Evolutionary conservation across 2,329 filamentous ascomycete species (phyloP).

Genomic region (Aspergillus viridinutans): DNA sequence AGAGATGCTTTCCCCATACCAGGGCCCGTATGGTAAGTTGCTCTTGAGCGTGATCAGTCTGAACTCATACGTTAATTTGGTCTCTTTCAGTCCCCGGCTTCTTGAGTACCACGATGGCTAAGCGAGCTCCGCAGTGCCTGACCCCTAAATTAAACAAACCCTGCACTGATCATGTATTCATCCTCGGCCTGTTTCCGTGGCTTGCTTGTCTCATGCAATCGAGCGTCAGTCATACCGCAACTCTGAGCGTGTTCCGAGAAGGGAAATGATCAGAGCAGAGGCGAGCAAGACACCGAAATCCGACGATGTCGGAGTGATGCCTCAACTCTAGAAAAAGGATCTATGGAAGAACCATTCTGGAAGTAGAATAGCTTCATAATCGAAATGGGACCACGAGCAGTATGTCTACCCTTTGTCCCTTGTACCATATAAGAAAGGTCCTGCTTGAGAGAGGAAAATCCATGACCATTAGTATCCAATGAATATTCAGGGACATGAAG

Average conservation of each 20-base stretch:
- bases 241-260: not conserved
- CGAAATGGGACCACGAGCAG: not conserved
- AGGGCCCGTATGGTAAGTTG: not conserved
- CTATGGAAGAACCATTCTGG: not conserved
- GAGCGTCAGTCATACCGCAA: not conserved
- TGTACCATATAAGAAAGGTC: no score
- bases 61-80: not conserved
- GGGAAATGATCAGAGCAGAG: not conserved
- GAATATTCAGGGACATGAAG: not conserved
- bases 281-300: not conserved
- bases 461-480: no score
- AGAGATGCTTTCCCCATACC: not conserved
- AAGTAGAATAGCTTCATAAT: not conserved
- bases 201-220: not conserved
- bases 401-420: no score
- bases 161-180: not conserved
- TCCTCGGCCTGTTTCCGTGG: not conserved
- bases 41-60: not conserved
- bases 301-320: not conserved
- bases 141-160: not conserved
- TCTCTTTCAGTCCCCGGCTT: not conserved
- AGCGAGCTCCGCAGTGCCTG: not conserved
- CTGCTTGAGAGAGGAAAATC: no score
- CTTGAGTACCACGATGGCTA: not conserved
- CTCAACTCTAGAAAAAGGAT: not conserved